Percentiles rank a stretch among this genome's conserved stretches.
Conservation (phyloP, 495 filamentous ascomycete genomes). For the Terfezia boudieri region DNA sequence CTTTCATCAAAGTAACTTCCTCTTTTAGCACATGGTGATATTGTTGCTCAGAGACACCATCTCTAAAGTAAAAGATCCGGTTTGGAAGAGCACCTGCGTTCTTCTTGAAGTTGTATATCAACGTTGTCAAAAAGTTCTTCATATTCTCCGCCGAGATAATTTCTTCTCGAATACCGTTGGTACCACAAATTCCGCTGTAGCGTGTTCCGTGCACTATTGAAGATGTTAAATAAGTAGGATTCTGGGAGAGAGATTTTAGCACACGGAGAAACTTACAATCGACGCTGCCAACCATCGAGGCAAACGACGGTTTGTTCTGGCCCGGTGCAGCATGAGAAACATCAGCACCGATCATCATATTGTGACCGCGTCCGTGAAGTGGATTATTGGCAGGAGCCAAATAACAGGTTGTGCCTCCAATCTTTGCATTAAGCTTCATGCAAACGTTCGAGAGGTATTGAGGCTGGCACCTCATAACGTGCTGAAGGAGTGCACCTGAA, state of each 20-base stretch:
- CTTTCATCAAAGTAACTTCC: conserved; percentile 51
- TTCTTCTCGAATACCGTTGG: conserved; percentile 56
- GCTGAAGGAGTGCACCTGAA: conserved; percentile 31
- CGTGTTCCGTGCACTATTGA: conserved; percentile 29
- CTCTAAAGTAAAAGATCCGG: conserved; percentile 78
- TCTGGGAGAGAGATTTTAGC: not conserved
- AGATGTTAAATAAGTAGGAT: conserved; percentile 1
- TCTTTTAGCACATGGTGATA: conserved; percentile 47
- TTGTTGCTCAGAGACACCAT: conserved; percentile 78
- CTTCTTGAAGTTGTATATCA: conserved; percentile 39
- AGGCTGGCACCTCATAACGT: conserved; percentile 35
- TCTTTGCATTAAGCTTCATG: conserved; percentile 91
- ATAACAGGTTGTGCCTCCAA: conserved; percentile 54
- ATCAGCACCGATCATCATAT: conserved; percentile 69
- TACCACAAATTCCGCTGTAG: conserved; percentile 54
- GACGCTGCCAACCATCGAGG: conserved; percentile 64
- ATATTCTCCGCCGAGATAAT: conserved; percentile 46
- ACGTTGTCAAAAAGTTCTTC: conserved; percentile 33
- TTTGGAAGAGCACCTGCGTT: conserved; percentile 32
- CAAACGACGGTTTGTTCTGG: conserved; percentile 42
- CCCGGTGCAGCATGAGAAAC: conserved; percentile 66
- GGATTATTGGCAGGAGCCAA: conserved; percentile 7
- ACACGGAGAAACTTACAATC: conserved; percentile 26
- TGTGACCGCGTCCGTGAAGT: conserved; percentile 28
- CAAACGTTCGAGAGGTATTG: conserved; percentile 77